These are phyloP conservation scores for Trichoderma reesei DNA, from an alignment of 495 filamentous ascomycete genomes.

Conservation along the genomic window DNA sequence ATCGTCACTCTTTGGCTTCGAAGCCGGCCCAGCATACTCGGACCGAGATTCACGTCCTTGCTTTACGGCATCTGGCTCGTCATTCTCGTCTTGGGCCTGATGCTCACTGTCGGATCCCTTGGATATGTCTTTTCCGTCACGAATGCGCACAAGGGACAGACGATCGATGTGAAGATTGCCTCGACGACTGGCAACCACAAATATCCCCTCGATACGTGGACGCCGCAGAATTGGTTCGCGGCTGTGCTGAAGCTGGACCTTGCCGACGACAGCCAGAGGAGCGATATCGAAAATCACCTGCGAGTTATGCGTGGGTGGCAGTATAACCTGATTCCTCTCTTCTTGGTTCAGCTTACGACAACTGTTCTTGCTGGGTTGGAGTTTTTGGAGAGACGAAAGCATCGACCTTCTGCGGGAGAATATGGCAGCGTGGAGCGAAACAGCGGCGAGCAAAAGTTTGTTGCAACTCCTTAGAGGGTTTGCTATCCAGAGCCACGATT, in stretches of 20 bases:
- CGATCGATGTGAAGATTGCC: constrained; percentile 29
- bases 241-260: constrained; percentile 40
- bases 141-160: constrained; percentile 29
- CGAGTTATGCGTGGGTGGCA: constrained; percentile 41
- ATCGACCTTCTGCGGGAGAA: not conserved
- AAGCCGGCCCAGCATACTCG: constrained; percentile 7
- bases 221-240: constrained; percentile 46
- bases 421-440: not conserved
- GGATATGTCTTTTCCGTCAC: constrained; percentile 39
- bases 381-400: constrained; percentile 18
- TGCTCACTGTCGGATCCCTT: constrained; percentile 36
- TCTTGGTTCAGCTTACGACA: constrained; percentile 19
- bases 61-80: constrained; percentile 31
- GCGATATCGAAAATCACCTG: constrained; percentile 32
- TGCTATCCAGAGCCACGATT: too few relatives aligned
- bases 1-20: constrained; percentile 30
- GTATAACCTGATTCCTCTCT: constrained; percentile 46
- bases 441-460: not conserved
- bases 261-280: constrained; percentile 18
- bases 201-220: constrained; percentile 42
- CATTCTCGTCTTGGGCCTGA: constrained; percentile 31
- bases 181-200: constrained; percentile 20
- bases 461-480: not conserved
- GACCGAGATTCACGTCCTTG: constrained; percentile 13
- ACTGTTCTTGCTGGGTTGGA: constrained; percentile 17